Evolutionary conservation across 1,284 basidiomycete species (phyloP), one percentile per base, ranked within the genome.

Genomic region (Coniophora puteana): DNA sequence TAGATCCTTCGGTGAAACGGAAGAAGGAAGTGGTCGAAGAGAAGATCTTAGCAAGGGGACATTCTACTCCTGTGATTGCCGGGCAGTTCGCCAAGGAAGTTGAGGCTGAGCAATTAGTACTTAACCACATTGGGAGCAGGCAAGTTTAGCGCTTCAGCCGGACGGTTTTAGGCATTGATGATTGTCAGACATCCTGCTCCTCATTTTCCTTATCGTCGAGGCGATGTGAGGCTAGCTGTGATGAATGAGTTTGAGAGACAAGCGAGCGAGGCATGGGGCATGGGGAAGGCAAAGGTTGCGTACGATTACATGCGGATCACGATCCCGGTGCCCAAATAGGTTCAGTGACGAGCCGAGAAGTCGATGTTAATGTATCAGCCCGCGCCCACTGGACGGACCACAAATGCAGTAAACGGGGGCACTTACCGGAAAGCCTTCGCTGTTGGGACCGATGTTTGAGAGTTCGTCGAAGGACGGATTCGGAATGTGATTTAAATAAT

Each of bases 51-150:
- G 65, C 68, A 33, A 71, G 84, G 45, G 92, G 91, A 0, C 93
- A 95, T 61, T 93, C 90, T 16, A 86, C 86, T 1, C 86, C 91
- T 1, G 69, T 68, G 18, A 88, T 89, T 74, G 93, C 90, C 1
- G 93, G 91, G 8, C 68, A 62, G 24, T 93, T 93, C 58, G 91
- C 91, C 2, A 74, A 71, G 37, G 55, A 52, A 1, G 73, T 90
- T 39, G 67, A 71, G 5, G 89, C 90, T 12, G 66, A 78, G 48
- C 64, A 74, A 41, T 66, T 95, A 5, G 77, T 87, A 13, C 59
- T 95, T 45, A 94, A 94, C 60, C 92, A 94, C 59, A 86, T 93
- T 38, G 83, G 89, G 37, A 71, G 72, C 41, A 77, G 83, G 88
- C 89, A 48, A 57, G 71, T 55, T 18, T 16, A 22, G 17, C 28